phyloP scores from a whole-genome alignment of 1,284 basidiomycete species.

The Peniophora sp. region DNA sequence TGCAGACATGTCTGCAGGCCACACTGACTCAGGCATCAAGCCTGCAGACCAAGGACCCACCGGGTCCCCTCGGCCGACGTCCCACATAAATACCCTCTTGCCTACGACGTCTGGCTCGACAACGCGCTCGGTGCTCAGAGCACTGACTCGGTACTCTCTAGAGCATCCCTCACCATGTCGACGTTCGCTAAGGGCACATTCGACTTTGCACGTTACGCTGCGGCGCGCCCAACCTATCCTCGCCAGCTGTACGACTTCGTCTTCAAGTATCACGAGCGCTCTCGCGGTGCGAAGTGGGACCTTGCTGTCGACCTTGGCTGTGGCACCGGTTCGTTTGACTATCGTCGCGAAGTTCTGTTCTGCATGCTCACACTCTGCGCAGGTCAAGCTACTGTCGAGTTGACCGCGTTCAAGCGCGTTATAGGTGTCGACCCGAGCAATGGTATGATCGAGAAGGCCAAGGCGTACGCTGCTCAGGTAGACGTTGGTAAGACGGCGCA shows the following conservation, averaged over 20 bases:
- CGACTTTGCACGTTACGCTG: slow-evolving; percentile 56
- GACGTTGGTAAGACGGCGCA: slow-evolving; percentile 12
- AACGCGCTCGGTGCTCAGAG: background rate
- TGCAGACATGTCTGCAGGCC: too few relatives aligned
- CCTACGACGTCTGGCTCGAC: too few relatives aligned
- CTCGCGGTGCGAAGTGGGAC: slow-evolving; percentile 35
- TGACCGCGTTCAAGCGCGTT: slow-evolving; percentile 55
- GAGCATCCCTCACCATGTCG: slow-evolving; percentile 37
- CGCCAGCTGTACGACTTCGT: slow-evolving; percentile 52
- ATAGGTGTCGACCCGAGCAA: slow-evolving; percentile 68
- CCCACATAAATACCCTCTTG: too few relatives aligned
- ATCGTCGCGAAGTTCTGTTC: background rate
- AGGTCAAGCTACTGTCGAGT: slow-evolving; percentile 63
- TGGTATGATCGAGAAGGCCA: slow-evolving; percentile 68
- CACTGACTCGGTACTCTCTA: background rate
- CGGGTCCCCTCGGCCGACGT: too few relatives aligned
- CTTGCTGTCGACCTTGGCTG: slow-evolving; percentile 74
- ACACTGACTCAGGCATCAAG: too few relatives aligned
- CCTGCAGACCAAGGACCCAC: too few relatives aligned
- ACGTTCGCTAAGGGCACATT: slow-evolving; percentile 61
- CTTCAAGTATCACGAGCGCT: slow-evolving; percentile 46
- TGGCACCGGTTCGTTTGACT: slow-evolving; percentile 55
- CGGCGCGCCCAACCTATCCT: slow-evolving; percentile 64
- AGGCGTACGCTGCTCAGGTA: slow-evolving; percentile 23
- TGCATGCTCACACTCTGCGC: background rate